Evolutionary conservation across 805 yeast genomes (phyloP).

Genomic region (Saturnispora galanensis): DNA sequence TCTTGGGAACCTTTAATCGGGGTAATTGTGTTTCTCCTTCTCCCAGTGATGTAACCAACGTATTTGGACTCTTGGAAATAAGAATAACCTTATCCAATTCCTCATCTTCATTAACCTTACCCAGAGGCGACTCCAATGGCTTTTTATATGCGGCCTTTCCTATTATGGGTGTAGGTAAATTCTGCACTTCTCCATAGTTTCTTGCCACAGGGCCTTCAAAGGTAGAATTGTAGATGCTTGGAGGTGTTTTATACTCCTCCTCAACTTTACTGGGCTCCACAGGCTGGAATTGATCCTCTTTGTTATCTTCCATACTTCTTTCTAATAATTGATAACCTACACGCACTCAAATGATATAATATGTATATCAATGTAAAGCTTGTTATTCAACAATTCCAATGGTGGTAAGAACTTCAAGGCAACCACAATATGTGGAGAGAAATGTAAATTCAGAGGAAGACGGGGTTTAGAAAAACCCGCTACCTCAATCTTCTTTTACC

Average conservation of each 20-base stretch:
- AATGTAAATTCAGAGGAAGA: no score
- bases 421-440: no score
- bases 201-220: background rate
- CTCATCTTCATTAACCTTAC: conserved; percentile 2
- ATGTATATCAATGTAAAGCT: no score
- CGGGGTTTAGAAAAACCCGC: no score
- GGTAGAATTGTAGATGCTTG: background rate
- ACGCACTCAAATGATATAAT: no score
- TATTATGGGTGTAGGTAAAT: conserved; percentile 19
- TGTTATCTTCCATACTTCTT: conserved; percentile 2
- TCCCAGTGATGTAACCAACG: background rate
- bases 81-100: background rate
- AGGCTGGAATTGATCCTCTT: background rate
- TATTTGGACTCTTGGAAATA: no score
- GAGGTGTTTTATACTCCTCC: conserved; percentile 9
- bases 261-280: background rate
- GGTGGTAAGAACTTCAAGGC: no score
- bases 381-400: no score
- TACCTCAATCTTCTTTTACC: no score
- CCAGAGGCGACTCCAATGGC: background rate
- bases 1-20: conserved; percentile 2
- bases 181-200: conserved; percentile 12
- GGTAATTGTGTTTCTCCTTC: background rate
- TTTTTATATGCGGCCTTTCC: background rate
- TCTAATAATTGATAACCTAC: no score